Evolutionary conservation across 2,329 filamentous ascomycete genomes (phyloP).

Genomic region (Ascosphaera aggregata): DNA sequence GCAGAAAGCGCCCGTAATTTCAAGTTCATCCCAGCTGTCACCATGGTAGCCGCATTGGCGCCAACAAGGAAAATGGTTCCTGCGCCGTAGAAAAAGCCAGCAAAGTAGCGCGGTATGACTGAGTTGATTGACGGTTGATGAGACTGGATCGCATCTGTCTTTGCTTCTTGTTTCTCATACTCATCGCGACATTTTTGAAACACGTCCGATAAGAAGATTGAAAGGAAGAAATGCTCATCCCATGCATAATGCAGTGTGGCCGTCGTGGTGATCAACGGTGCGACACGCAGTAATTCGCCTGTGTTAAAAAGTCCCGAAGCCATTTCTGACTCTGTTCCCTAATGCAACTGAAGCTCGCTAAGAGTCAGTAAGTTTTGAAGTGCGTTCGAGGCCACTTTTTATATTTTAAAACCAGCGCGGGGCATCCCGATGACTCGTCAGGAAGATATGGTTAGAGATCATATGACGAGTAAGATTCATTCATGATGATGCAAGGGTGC

Average conservation of each 20-base stretch:
- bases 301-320: not conserved
- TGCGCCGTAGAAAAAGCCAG: not conserved
- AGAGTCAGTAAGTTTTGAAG: no score
- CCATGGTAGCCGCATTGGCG: not conserved
- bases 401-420: no score
- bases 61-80: not conserved
- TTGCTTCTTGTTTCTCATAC: slow-evolving; percentile 1
- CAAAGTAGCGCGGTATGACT: not conserved
- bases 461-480: no score
- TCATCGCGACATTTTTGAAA: not conserved
- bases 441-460: no score
- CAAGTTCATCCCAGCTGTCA: not conserved
- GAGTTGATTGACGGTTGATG: not conserved
- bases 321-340: not conserved
- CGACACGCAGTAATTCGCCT: slow-evolving; percentile 14
- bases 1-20: not conserved
- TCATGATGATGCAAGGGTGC: no score
- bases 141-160: not conserved
- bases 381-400: no score
- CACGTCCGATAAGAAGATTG: slow-evolving; percentile 5
- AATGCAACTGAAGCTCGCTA: not conserved
- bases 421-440: no score
- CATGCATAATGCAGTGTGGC: slow-evolving; percentile 23
- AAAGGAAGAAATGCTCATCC: slow-evolving; percentile 13
- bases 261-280: slow-evolving; percentile 26